phyloP scores from a whole-genome alignment of 2,329 filamentous ascomycete species.

The Pseudogymnoascus sp. region DNA sequence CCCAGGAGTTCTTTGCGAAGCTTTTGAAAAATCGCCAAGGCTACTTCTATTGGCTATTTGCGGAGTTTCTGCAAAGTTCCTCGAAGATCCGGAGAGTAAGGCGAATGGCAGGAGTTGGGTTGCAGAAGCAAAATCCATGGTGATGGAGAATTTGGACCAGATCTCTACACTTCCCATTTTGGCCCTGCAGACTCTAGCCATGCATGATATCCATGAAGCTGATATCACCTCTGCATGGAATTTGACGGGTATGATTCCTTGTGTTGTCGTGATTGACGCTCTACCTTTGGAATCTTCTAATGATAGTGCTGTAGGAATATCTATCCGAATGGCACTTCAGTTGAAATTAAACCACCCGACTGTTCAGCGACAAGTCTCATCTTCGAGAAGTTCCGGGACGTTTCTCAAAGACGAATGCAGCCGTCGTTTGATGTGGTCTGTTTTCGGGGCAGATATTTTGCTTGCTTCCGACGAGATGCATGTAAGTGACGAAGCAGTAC shows the following conservation, averaged over 20 bases:
- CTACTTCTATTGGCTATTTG: constrained; percentile 1
- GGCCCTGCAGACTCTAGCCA: neutral
- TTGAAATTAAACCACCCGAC: neutral
- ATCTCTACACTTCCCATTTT: constrained; percentile 6
- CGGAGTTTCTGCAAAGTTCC: constrained; percentile 11
- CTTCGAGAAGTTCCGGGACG: neutral
- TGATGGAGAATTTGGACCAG: constrained; percentile 1
- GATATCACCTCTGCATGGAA: constrained; percentile 11
- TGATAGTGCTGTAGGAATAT: neutral
- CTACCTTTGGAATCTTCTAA: neutral
- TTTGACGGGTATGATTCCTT: constrained; percentile 7
- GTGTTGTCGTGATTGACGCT: neutral
- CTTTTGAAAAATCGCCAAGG: neutral
- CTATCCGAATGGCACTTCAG: constrained; percentile 11
- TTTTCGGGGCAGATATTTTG: constrained; percentile 8
- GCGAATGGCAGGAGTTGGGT: neutral
- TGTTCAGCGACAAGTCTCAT: neutral
- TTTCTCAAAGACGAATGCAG: constrained; percentile 11
- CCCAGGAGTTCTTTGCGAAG: constrained; percentile 9
- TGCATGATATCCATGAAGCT: constrained; percentile 10
- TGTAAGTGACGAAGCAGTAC: neutral
- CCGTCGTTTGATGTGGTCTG: constrained; percentile 10
- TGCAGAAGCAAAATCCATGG: constrained; percentile 6
- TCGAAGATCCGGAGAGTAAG: neutral
- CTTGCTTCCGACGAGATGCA: constrained; percentile 11